Conservation (phyloP, 169 alveolate genomes). For the Miamiensis avidus region DNA sequence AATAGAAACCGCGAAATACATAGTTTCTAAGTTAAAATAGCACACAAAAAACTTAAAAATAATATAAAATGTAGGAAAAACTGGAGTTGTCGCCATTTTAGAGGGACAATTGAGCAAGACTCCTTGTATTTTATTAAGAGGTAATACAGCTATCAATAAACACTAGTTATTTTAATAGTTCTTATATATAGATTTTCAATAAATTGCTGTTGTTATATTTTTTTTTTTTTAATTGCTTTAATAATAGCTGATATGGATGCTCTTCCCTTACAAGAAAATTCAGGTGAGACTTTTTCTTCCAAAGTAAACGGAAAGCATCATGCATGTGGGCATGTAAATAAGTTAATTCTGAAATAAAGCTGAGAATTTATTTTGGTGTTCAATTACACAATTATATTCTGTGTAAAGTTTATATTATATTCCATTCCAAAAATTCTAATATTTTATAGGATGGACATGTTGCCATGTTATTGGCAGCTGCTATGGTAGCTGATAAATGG, state of each 20-base stretch:
- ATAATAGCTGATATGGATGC: slow-evolving; percentile 30
- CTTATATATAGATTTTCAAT: too few relatives aligned
- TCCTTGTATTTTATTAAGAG: slow-evolving; percentile 10
- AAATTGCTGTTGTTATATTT: too few relatives aligned
- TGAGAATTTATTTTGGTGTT: too few relatives aligned
- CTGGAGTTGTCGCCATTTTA: slow-evolving; percentile 20
- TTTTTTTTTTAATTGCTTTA: too few relatives aligned
- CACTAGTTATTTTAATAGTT: too few relatives aligned
- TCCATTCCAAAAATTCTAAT: too few relatives aligned
- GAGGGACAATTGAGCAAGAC: neutral
- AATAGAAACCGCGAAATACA: slow-evolving; percentile 1
- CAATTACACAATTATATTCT: too few relatives aligned
- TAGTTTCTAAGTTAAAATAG: neutral
- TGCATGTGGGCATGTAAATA: slow-evolving; percentile 21
- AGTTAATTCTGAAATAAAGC: too few relatives aligned
- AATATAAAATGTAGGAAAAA: slow-evolving; percentile 11
- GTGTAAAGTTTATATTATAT: too few relatives aligned
- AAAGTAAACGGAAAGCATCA: slow-evolving; percentile 12
- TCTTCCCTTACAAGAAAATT: slow-evolving; percentile 1
- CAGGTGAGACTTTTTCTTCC: neutral
- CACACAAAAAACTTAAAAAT: neutral
- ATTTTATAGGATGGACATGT: slow-evolving; percentile 10
- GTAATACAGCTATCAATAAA: too few relatives aligned
- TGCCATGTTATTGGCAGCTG: slow-evolving; percentile 23
- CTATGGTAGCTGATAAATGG: slow-evolving; percentile 10